A percentile compares a stretch with the other conserved stretches of the same genome.
These are phyloP conservation scores for Acer negundo DNA, from an alignment of 345 rosid species.

Conservation along the genomic window DNA sequence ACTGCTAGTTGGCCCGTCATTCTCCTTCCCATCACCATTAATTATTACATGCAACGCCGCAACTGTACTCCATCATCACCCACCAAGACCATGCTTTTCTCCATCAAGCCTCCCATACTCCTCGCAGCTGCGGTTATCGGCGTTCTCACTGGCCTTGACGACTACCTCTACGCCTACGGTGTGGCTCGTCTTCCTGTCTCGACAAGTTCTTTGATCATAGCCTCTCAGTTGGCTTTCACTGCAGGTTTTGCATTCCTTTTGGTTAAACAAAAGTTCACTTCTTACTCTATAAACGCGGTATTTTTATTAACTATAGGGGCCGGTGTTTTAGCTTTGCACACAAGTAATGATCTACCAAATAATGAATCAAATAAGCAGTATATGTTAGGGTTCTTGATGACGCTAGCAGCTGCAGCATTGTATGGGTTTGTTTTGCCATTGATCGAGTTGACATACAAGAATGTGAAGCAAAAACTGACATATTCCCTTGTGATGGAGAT, in stretches of 20 bases:
- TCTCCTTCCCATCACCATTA: constrained; percentile 40
- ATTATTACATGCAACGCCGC: constrained; percentile 44
- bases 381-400: constrained; percentile 55
- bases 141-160: constrained; percentile 55
- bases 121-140: constrained; percentile 44
- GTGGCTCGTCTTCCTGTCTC: constrained; percentile 70
- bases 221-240: constrained; percentile 67
- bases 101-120: constrained; percentile 41
- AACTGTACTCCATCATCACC: not conserved
- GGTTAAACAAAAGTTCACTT: constrained; percentile 66
- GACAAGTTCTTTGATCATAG: constrained; percentile 66
- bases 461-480: too few relatives aligned
- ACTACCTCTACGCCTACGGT: constrained; percentile 73
- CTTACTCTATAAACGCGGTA: constrained; percentile 61
- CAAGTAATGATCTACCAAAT: constrained; percentile 49
- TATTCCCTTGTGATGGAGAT: too few relatives aligned
- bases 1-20: constrained; percentile 65
- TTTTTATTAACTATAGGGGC: constrained; percentile 69
- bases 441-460: constrained; percentile 3
- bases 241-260: constrained; percentile 68
- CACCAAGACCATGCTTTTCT: constrained; percentile 30
- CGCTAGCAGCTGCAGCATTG: constrained; percentile 57
- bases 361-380: constrained; percentile 48
- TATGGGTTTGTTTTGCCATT: constrained; percentile 69
- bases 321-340: constrained; percentile 56